Evolutionary conservation across 75 land plant species (phyloP), one percentile per base, ranked within the genome.

Genomic region (Azolla pinnata): DNA sequence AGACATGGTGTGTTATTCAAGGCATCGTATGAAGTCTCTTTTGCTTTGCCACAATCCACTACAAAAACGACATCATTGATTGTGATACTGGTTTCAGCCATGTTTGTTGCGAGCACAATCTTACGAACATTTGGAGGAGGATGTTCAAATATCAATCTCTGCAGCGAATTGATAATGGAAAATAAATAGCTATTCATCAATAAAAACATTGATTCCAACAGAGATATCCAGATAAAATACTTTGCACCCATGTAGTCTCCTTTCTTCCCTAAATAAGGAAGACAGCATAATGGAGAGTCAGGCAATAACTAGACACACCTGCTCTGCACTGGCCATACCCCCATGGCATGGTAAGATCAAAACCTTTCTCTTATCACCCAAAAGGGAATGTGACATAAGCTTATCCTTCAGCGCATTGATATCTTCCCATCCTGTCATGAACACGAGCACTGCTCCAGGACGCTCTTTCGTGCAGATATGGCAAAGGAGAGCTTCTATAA

Each of bases 391-490:
- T 28, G 78, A 79, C 58, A 73, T 79, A 24, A 93, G 77, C 56
- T 92, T 85, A 73, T 93, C 90, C 51, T 68, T 78, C 63, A 93
- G 59, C 61, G 84, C 82, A 62, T 74, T 79, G 8, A 93, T 93
- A 62, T 93, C 98, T 62, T 93, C 98, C 98, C 96, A 93, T 0
- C 98, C 98, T 24, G 96, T 93, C 96, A 93, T 85, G 58, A 93
- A 93, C 25, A 93, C 96, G 60, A 93, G 62, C 10, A 88, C 90
- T 63, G 90, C 98, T 35, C 98, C 98, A 16, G 83, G 72, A 16
- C 79, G 60, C 60, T 84, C 96, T 33, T 81, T 74, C 54, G 76
- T 74, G 50, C 84, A 83, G 63, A 93, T 93, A 67, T 93, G 87
- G 57, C 82, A 81, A 33, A 92, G 57, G 44, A 81, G 80, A 59